Percentiles rank a stretch among this genome's conserved stretches.
These are phyloP conservation scores for Phytophthora macrochlamydospora DNA, from an alignment of 352 stramenopile species.

Conservation along the genomic window DNA sequence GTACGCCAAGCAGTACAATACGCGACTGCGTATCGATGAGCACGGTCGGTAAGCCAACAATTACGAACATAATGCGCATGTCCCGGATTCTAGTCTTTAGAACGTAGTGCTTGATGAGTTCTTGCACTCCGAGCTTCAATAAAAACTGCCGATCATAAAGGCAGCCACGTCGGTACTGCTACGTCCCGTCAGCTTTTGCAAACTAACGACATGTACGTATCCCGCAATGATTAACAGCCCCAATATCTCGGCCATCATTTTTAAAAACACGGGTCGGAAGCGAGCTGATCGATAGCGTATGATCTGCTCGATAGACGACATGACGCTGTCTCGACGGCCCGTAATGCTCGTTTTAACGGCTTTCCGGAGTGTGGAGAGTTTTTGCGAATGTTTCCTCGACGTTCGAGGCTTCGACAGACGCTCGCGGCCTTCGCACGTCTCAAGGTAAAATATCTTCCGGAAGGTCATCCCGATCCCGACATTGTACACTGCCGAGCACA, in stretches of 20 bases:
- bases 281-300: neutral
- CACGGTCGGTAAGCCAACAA: no score
- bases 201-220: slow-evolving; percentile 11
- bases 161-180: neutral
- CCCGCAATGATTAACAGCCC: neutral
- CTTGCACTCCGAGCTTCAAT: slow-evolving; percentile 36
- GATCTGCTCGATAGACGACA: no score
- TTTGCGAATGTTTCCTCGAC: neutral
- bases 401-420: neutral
- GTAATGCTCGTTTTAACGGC: neutral
- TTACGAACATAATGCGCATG: no score
- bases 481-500: neutral
- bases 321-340: no score
- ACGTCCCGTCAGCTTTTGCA: slow-evolving; percentile 9
- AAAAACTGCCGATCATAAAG: neutral
- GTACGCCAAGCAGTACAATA: no score
- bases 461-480: neutral
- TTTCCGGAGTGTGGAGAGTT: neutral
- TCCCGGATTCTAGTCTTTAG: neutral
- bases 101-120: slow-evolving; percentile 24
- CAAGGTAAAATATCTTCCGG: neutral
- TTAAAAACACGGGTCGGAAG: neutral
- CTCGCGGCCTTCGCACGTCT: neutral
- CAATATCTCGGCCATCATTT: neutral
- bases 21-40: no score